Conservation (phyloP, 192 early-diverging fungal genomes). For the Coemansia sp. region DNA sequence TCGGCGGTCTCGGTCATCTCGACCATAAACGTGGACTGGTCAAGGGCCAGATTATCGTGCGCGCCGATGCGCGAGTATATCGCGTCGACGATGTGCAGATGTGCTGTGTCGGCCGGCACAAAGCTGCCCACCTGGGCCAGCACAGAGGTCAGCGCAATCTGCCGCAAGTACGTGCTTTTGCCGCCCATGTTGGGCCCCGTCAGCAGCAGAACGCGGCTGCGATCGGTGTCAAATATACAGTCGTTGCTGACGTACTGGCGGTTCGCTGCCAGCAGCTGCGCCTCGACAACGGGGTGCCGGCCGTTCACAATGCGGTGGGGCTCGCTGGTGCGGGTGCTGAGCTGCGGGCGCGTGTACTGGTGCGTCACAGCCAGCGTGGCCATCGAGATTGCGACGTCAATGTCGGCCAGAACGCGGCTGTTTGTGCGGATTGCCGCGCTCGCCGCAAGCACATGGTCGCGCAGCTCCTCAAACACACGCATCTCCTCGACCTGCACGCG, state of each 20-base stretch:
- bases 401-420: conserved; percentile 60
- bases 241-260: conserved; percentile 58
- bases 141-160: conserved; percentile 73
- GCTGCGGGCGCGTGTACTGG: conserved; percentile 57
- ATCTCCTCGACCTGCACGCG: conserved; percentile 55
- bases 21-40: conserved; percentile 80
- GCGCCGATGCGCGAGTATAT: conserved; percentile 76
- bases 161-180: conserved; percentile 81
- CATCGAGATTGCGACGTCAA: conserved; percentile 68
- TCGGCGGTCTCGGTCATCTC: conserved; percentile 88
- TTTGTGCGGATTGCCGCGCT: conserved; percentile 59
- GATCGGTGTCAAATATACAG: conserved; percentile 41
- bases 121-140: conserved; percentile 84
- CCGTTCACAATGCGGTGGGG: conserved; percentile 41
- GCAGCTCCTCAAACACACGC: conserved; percentile 54
- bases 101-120: conserved; percentile 80
- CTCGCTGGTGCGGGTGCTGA: conserved; percentile 1
- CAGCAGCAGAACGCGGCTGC: conserved; percentile 55
- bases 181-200: conserved; percentile 94
- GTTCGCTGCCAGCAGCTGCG: conserved; percentile 48
- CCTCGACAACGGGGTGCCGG: conserved; percentile 63
- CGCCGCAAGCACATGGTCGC: conserved; percentile 51
- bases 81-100: conserved; percentile 66
- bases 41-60: conserved; percentile 64
- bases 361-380: conserved; percentile 55